Base-by-base conservation (phyloP, 108 stramenopile species). In the Mediolabrus comicus region DNA sequence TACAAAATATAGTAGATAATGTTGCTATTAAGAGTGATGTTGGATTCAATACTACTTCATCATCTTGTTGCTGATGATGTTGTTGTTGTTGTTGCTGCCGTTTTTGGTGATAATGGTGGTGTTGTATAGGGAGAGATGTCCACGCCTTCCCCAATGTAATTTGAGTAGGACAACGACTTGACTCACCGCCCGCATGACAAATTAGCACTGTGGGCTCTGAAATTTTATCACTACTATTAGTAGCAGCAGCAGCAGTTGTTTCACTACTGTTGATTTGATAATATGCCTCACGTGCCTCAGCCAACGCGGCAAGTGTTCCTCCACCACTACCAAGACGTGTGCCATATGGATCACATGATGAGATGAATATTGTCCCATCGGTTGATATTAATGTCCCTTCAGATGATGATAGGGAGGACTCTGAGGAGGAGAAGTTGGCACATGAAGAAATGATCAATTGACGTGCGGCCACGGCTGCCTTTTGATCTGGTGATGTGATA, bases 71-170 rank as follows among this genome's bases (percentile, higher is more conserved):
- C n/a, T n/a, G n/a, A n/a, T n/a, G n/a, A n/a, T n/a, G n/a, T n/a
- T n/a, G n/a, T n/a, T n/a, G n/a, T n/a, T n/a, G n/a, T n/a, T n/a
- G n/a, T n/a, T n/a, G n/a, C n/a, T n/a, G n/a, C n/a, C n/a, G n/a
- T n/a, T n/a, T n/a, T n/a, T n/a, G n/a, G n/a, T n/a, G n/a, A n/a
- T n/a, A n/a, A n/a, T n/a, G n/a, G n/a, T n/a, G n/a, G n/a, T n/a
- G n/a, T n/a, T n/a, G n/a, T n/a, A n/a, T n/a, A 2, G 89, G 89
- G 16, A 93, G 67, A 17, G 72, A 71, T 12, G 84, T 88, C 92
- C 92, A 93, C 4, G 92, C 87, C 62, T 93, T 93, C 14, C 92
- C 92, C 2, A 93, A 52, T 26, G 80, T 77, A 84, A 90, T 90
- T 74, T 88, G 89, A 5, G 87, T 83, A 3, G 89, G 89, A 80